Percentiles rank a stretch among this genome's conserved stretches.
Conservation (phyloP, 1,284 basidiomycete genomes). For the Bjerkandera adusta region DNA sequence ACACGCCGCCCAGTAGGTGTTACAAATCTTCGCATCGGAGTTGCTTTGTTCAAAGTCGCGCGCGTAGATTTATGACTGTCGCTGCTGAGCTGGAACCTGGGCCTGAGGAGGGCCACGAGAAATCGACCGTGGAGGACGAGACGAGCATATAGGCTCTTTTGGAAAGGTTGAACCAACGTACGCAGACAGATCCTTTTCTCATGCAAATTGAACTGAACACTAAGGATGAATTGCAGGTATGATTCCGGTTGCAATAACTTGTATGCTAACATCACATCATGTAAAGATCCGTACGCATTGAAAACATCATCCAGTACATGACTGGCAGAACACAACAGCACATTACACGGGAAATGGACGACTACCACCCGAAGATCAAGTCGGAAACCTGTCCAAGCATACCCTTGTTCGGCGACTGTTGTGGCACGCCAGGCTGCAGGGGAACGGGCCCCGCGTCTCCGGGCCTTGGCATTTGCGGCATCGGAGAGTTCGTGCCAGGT, state of each 20-base stretch:
- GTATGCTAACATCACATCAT: too few relatives aligned
- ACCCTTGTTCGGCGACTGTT: constrained; percentile 47
- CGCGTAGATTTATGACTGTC: constrained; percentile 60
- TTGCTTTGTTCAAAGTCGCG: too few relatives aligned
- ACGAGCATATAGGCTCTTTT: too few relatives aligned
- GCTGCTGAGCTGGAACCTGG: constrained; percentile 54
- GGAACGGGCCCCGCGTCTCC: not conserved
- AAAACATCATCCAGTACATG: too few relatives aligned
- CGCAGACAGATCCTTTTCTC: too few relatives aligned
- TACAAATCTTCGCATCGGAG: not conserved
- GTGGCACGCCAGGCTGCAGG: constrained; percentile 10
- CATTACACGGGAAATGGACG: too few relatives aligned
- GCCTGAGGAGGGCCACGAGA: constrained; percentile 22
- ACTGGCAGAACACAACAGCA: too few relatives aligned
- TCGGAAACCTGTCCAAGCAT: constrained; percentile 73
- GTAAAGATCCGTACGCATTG: too few relatives aligned
- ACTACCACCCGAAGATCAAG: constrained; percentile 73
- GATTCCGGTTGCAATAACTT: too few relatives aligned
- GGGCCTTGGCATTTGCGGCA: constrained; percentile 9
- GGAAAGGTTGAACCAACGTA: too few relatives aligned
- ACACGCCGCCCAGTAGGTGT: constrained; percentile 67
- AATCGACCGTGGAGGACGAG: constrained; percentile 20
- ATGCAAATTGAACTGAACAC: too few relatives aligned
- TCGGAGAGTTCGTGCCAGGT: constrained; percentile 19
- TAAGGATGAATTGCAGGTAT: too few relatives aligned